Evolutionary conservation across 2,329 filamentous ascomycete species (phyloP), one percentile per base, ranked within the genome.

Genomic region (Emmonsiellopsis sp.): DNA sequence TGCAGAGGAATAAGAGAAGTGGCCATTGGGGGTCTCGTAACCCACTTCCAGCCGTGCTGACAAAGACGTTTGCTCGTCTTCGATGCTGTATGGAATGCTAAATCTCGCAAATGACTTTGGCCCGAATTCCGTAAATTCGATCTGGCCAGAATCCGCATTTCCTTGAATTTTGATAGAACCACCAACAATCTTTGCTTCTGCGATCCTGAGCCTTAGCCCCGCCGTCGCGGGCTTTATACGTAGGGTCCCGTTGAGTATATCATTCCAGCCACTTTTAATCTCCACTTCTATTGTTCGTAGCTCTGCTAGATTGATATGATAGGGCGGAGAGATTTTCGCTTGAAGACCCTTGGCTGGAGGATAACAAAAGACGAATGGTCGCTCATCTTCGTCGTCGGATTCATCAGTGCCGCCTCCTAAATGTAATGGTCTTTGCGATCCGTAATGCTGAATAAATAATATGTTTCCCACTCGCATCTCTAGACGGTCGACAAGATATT

Each of bases 51-150:
- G 71, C 57, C 84, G 85, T 53, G 92, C 77, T 0, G 83, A 79
- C 1, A 96, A 80, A 37, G 83, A 84, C 2, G 78, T 78, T 0
- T 88, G 77, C 43, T 89, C 83, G 54, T 87, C 84, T 65, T 96
- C 91, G 9, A 92, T 78, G 1, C 86, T 91, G 62, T 94, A 98
- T 0, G 91, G 92, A 46, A 96, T 74, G 20, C 75, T 82, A 16
- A 86, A 63, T 32, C 65, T 65, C 32, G 67, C 66, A 15, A 61
- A 64, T 2, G 66, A 69, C 34, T 60, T 57, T 3, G 63, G 54
- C 2, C 59, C 58, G 47, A 74, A 58, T 7, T 64, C 54, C 5
- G 56, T 55, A 48, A 81, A 71, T 10, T 70, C 69, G 37, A 81
- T 71, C 11, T 70, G 68, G 4, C 77, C 77, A 11, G 64, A 68